These are phyloP conservation scores for Botrytis byssoidea DNA, from an alignment of 2,329 filamentous ascomycete genomes.

Conservation along the genomic window DNA sequence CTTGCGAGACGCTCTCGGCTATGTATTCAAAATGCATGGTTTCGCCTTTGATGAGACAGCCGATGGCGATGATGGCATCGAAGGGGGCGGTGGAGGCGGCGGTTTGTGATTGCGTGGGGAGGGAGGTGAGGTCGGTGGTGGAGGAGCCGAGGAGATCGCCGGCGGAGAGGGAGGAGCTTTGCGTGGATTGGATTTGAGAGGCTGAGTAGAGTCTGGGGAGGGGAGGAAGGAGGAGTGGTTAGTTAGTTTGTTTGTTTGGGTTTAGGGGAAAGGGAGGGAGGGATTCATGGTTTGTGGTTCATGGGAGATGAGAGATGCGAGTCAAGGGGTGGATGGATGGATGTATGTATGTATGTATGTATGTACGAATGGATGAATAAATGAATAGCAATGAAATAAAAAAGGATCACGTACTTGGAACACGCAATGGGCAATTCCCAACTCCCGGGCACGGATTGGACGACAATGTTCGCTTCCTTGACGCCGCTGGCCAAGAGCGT, in stretches of 20 bases:
- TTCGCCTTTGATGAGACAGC: constrained; percentile 95
- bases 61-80: constrained; percentile 92
- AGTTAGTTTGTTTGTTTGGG: neutral
- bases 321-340: constrained; percentile 23
- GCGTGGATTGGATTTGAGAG: constrained; percentile 76
- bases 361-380: neutral
- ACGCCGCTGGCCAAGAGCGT: constrained; percentile 78
- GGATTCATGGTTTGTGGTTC: neutral
- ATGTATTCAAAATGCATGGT: constrained; percentile 99
- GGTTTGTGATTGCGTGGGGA: constrained; percentile 42
- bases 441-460: constrained; percentile 86
- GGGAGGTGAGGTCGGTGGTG: constrained; percentile 63
- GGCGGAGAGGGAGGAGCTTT: constrained; percentile 59
- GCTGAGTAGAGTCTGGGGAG: constrained; percentile 70
- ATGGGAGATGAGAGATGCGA: constrained; percentile 39
- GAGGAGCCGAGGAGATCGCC: constrained; percentile 73
- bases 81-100: constrained; percentile 62
- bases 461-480: constrained; percentile 79
- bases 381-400: neutral
- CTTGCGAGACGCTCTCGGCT: constrained; percentile 83
- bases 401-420: constrained; percentile 42
- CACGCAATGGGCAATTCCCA: constrained; percentile 93
- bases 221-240: neutral
- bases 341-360: neutral
- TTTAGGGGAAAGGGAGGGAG: neutral